These are phyloP conservation scores for Sanghuangporus sanghuang DNA, from an alignment of 1,284 basidiomycete genomes.

Conservation along the genomic window DNA sequence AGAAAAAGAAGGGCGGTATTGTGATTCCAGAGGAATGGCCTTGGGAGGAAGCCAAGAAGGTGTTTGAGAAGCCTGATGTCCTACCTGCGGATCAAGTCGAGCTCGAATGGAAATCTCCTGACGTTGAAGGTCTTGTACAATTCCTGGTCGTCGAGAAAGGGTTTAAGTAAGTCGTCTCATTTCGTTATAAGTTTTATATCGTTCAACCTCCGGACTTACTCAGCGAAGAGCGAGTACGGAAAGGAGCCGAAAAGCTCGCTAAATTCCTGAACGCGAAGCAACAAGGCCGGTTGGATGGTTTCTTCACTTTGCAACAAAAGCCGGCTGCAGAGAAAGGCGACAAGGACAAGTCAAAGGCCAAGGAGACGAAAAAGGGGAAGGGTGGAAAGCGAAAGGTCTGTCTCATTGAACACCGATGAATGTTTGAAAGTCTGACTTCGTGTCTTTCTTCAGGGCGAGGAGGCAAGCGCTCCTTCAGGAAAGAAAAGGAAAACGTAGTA, in stretches of 20 bases:
- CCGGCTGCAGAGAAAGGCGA: constrained; percentile 35
- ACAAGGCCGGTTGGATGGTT: constrained; percentile 93
- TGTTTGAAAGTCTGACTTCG: constrained; percentile 11
- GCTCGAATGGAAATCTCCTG: constrained; percentile 94
- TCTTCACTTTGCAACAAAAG: constrained; percentile 76
- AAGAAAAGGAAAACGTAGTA: constrained; percentile 32
- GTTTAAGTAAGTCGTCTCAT: constrained; percentile 72
- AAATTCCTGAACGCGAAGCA: constrained; percentile 90
- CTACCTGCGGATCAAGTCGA: constrained; percentile 83
- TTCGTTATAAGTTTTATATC: constrained; percentile 11
- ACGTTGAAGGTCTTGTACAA: constrained; percentile 90
- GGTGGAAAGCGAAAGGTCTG: constrained; percentile 70
- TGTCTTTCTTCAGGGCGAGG: constrained; percentile 24
- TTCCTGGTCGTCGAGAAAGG: constrained; percentile 96
- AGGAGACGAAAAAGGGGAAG: constrained; percentile 32
- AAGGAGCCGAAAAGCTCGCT: constrained; percentile 88
- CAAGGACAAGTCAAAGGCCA: constrained; percentile 30
- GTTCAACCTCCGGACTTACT: neutral
- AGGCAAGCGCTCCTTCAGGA: constrained; percentile 23
- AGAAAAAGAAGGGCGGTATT: constrained; percentile 58
- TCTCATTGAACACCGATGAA: neutral
- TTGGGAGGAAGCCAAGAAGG: constrained; percentile 89
- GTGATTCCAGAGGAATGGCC: constrained; percentile 92
- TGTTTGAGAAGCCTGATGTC: constrained; percentile 90
- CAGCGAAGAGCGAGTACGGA: constrained; percentile 95